These are phyloP conservation scores for Metschnikowia matae DNA, from an alignment of 805 yeast species.

Conservation along the genomic window DNA sequence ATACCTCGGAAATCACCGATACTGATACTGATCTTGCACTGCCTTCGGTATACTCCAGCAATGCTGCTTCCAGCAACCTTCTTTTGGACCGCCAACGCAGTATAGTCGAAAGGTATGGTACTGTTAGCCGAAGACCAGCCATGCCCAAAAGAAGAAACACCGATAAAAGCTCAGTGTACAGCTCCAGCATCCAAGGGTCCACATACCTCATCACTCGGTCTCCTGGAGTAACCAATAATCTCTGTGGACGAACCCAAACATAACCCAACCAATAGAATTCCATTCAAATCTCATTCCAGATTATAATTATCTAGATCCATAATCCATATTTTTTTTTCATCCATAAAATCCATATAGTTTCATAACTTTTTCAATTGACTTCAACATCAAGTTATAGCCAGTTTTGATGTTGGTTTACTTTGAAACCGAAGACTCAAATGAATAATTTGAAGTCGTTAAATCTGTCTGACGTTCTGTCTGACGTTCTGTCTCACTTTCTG, in stretches of 20 bases:
- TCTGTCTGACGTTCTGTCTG: too few relatives aligned
- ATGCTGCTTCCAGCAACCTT: neutral
- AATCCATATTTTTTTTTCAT: too few relatives aligned
- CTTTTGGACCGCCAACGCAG: neutral
- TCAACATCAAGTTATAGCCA: too few relatives aligned
- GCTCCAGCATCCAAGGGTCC: slow-evolving; percentile 8
- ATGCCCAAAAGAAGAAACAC: neutral
- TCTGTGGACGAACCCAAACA: neutral
- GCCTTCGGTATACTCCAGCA: neutral
- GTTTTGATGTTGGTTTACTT: too few relatives aligned
- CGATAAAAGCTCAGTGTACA: slow-evolving; percentile 1
- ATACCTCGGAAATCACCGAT: neutral
- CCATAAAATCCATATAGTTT: too few relatives aligned
- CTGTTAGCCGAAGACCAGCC: slow-evolving; percentile 7
- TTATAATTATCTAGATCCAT: neutral
- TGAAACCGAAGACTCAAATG: too few relatives aligned
- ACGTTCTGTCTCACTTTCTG: too few relatives aligned
- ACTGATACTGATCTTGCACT: neutral
- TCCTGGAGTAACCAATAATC: neutral
- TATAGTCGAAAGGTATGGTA: slow-evolving; percentile 11
- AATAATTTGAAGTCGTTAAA: too few relatives aligned
- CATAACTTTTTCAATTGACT: too few relatives aligned
- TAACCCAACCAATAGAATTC: too few relatives aligned
- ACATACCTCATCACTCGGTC: neutral
- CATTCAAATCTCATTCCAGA: too few relatives aligned